A percentile compares a stretch with the other conserved stretches of the same genome.
Conservation (phyloP, 2,329 filamentous ascomycete genomes). For the Capronia americana region DNA sequence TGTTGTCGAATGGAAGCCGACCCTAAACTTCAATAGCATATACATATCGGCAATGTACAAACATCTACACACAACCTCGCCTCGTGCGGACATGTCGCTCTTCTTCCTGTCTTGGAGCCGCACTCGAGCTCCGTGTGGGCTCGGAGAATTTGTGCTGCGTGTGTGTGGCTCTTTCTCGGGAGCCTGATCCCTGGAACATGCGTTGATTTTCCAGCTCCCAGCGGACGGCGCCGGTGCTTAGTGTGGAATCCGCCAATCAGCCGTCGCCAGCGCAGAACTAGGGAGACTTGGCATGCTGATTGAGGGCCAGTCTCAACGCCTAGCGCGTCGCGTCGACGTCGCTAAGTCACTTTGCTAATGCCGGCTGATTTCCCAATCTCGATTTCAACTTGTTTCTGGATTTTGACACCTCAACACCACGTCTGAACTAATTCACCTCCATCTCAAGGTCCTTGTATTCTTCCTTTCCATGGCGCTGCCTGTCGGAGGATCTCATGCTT, state of each 20-base stretch:
- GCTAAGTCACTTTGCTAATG: constrained; percentile 7
- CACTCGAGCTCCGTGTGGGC: not conserved
- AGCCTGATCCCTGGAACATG: constrained; percentile 18
- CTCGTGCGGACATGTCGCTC: not conserved
- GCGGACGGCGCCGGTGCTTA: constrained; percentile 19
- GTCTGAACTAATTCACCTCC: constrained; percentile 6
- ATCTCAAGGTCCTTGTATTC: constrained; percentile 5
- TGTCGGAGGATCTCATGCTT: constrained; percentile 12
- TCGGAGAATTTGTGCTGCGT: constrained; percentile 17
- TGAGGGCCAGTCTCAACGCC: not conserved
- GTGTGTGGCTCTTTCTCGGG: not conserved
- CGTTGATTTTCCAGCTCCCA: constrained; percentile 14
- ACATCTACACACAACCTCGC: not conserved
- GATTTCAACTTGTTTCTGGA: constrained; percentile 21
- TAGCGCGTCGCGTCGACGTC: constrained; percentile 31
- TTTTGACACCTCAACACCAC: constrained; percentile 33
- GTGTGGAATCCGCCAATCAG: constrained; percentile 7
- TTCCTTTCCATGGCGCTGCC: constrained; percentile 34
- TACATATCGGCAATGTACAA: not conserved
- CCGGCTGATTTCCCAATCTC: constrained; percentile 34
- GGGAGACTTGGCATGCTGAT: constrained; percentile 3
- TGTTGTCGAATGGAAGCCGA: not conserved
- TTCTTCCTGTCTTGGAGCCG: not conserved
- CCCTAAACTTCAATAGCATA: not conserved
- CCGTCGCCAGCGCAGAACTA: constrained; percentile 10